These are phyloP conservation scores for Helianthus tuberosus DNA, from an alignment of 129 eudicot species.

Conservation along the genomic window DNA sequence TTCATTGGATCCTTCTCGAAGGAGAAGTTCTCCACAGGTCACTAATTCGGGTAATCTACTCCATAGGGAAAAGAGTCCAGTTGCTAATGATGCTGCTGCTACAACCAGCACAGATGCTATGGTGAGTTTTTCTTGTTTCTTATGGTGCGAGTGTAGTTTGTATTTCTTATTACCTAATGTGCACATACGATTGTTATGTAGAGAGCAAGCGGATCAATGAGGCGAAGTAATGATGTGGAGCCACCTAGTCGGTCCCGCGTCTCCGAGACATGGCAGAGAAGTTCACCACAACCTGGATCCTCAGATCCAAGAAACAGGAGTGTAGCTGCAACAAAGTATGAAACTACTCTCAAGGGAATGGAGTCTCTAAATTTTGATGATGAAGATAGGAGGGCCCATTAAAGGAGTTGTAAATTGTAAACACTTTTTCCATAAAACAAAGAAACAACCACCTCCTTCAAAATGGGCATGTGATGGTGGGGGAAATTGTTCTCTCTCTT, in stretches of 20 bases:
- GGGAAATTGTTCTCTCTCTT: constrained; percentile 3
- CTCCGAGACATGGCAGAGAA: constrained; percentile 44
- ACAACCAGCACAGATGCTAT: constrained; percentile 61
- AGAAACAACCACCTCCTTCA: constrained; percentile 8
- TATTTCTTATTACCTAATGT: neutral
- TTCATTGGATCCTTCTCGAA: constrained; percentile 63
- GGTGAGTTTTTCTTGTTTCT: constrained; percentile 42
- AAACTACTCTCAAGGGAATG: constrained; percentile 78
- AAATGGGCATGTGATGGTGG: constrained; percentile 15
- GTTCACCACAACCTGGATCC: constrained; percentile 53
- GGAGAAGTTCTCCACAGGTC: constrained; percentile 57
- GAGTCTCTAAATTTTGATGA: constrained; percentile 74
- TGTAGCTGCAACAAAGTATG: constrained; percentile 51
- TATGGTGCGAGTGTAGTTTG: neutral
- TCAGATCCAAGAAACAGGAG: constrained; percentile 60
- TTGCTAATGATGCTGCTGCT: constrained; percentile 50
- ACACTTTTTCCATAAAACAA: constrained; percentile 22
- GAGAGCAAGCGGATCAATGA: constrained; percentile 66
- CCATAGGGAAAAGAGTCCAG: constrained; percentile 74
- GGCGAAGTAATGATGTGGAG: constrained; percentile 42
- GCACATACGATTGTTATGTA: neutral
- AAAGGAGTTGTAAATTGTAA: constrained; percentile 46
- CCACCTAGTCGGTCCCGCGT: constrained; percentile 36
- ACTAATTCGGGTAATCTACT: constrained; percentile 46
- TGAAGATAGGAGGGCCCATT: constrained; percentile 59